These are phyloP conservation scores for Syzygium aqueum DNA, from an alignment of 345 rosid species.

Conservation along the genomic window DNA sequence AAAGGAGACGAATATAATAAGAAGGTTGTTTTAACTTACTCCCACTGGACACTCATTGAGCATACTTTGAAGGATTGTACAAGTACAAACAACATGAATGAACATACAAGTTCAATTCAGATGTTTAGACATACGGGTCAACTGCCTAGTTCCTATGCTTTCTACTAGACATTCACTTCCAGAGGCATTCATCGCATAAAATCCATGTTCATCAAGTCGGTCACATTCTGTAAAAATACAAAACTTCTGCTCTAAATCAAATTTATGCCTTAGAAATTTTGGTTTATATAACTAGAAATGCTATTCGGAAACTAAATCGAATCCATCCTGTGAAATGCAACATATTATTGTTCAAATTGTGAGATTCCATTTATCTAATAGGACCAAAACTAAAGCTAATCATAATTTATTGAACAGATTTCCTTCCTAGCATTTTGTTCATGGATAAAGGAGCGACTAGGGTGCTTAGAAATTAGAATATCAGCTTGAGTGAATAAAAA, in stretches of 20 bases:
- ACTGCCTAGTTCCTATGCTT: neutral
- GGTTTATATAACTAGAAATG: neutral
- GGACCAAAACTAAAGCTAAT: too few relatives aligned
- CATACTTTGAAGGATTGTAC: neutral
- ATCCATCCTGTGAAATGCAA: too few relatives aligned
- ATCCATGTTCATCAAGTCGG: neutral
- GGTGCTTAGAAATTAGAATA: neutral
- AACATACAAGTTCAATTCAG: neutral
- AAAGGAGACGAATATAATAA: neutral
- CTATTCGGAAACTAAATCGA: neutral
- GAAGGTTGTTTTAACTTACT: neutral
- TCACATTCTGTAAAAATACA: neutral
- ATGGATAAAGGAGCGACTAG: neutral
- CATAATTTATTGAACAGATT: too few relatives aligned
- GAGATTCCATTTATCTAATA: too few relatives aligned
- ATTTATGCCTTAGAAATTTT: neutral
- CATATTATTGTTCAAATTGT: too few relatives aligned
- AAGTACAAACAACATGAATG: neutral
- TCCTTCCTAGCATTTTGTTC: neutral
- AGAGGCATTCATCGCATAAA: neutral
- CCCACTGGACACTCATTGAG: neutral
- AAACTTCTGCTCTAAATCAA: neutral
- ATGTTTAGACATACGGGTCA: neutral
- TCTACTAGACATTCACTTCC: neutral
- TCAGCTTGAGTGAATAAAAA: neutral